Evolutionary conservation across 768 basidiomycete genomes (phyloP).

Genomic region (Pleurotus cornucopiae): DNA sequence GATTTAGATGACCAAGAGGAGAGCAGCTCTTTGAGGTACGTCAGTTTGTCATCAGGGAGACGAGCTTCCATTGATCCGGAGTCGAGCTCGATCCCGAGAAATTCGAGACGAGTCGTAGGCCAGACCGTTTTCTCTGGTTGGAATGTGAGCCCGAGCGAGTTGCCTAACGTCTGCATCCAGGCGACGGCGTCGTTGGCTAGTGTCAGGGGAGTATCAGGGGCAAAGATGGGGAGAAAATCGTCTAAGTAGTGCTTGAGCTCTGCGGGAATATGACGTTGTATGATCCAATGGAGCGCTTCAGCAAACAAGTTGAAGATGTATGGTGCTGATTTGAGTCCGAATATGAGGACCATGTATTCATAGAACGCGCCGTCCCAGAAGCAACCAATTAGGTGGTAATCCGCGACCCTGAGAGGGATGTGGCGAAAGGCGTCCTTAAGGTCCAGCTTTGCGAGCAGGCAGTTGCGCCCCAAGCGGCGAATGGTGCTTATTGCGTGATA

Average conservation of each 20-base stretch:
- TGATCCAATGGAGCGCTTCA: neutral
- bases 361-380: neutral
- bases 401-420: slow-evolving; percentile 15
- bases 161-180: slow-evolving; percentile 24
- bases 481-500: too few relatives aligned
- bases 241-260: slow-evolving; percentile 29
- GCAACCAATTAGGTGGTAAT: slow-evolving; percentile 17
- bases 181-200: slow-evolving; percentile 16
- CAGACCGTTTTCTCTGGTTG: slow-evolving; percentile 21
- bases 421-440: slow-evolving; percentile 14
- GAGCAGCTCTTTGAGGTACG: slow-evolving; percentile 18
- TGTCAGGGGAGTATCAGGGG: slow-evolving; percentile 1
- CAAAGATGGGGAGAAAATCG: slow-evolving; percentile 27
- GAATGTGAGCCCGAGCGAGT: slow-evolving; percentile 25
- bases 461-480: too few relatives aligned
- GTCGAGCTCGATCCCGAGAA: neutral
- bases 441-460: too few relatives aligned
- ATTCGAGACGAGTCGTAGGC: slow-evolving; percentile 9
- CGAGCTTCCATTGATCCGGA: slow-evolving; percentile 25
- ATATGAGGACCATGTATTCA: slow-evolving; percentile 15
- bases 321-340: slow-evolving; percentile 27
- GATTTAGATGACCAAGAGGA: slow-evolving; percentile 13
- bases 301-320: too few relatives aligned
- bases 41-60: slow-evolving; percentile 26
- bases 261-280: slow-evolving; percentile 27